phyloP scores from a whole-genome alignment of 306 rosid species.

The Lotus japonicus region DNA sequence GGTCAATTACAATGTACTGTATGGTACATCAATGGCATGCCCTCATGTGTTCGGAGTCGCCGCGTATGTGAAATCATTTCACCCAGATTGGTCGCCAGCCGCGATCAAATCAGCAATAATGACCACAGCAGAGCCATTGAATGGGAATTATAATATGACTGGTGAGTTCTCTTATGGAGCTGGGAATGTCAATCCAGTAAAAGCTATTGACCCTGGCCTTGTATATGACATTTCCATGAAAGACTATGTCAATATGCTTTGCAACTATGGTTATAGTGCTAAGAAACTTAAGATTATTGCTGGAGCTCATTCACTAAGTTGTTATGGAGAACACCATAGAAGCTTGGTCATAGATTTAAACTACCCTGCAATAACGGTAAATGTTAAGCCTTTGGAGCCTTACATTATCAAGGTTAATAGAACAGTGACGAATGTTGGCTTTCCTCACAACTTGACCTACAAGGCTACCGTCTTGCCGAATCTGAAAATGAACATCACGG shows the following conservation, averaged over 20 bases:
- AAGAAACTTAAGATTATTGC: not conserved
- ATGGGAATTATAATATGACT: not conserved
- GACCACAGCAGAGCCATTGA: slow-evolving; percentile 20
- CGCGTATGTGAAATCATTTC: slow-evolving; percentile 24
- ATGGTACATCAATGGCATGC: slow-evolving; percentile 36
- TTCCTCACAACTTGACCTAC: not conserved
- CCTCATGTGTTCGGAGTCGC: slow-evolving; percentile 33
- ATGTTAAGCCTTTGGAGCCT: not conserved
- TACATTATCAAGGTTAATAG: not conserved
- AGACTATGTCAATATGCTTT: not conserved
- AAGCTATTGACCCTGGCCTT: not conserved
- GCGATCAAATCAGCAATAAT: slow-evolving; percentile 1
- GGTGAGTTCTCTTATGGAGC: not conserved
- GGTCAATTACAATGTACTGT: not conserved
- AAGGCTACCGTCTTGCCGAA: not conserved
- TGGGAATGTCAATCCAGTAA: not conserved
- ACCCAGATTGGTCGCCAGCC: slow-evolving; percentile 24
- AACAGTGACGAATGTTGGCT: not conserved
- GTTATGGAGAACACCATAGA: too few relatives aligned
- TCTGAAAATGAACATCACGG: not conserved
- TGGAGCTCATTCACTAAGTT: not conserved
- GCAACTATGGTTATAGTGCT: not conserved
- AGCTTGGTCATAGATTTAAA: not conserved
- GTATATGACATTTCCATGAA: not conserved
- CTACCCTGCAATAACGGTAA: not conserved